These are phyloP conservation scores for Aspergillus sp. DNA, from an alignment of 2,329 filamentous ascomycete genomes.

Conservation along the genomic window DNA sequence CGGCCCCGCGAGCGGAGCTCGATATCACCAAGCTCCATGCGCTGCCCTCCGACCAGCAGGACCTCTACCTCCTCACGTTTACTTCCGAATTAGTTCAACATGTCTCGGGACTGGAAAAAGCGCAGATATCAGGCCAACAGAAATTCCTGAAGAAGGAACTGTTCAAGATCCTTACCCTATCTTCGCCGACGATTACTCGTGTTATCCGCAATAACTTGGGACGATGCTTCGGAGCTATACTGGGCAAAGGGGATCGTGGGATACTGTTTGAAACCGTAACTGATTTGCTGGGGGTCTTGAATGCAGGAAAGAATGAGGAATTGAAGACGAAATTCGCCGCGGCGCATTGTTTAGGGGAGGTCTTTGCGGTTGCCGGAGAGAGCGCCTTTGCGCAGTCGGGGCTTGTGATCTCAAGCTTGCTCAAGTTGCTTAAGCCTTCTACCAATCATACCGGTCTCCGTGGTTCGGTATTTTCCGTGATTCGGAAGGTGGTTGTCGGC, in stretches of 20 bases:
- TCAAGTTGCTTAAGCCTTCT: slow-evolving; percentile 74
- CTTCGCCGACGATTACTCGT: slow-evolving; percentile 73
- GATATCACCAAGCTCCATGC: slow-evolving; percentile 84
- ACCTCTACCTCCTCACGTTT: slow-evolving; percentile 86
- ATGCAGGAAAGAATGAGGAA: slow-evolving; percentile 72
- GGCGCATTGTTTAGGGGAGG: slow-evolving; percentile 75
- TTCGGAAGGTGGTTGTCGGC: slow-evolving; percentile 70
- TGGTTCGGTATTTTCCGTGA: slow-evolving; percentile 66
- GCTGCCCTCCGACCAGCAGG: slow-evolving; percentile 88
- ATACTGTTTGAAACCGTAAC: slow-evolving; percentile 92
- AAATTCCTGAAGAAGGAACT: slow-evolving; percentile 89
- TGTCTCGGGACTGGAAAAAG: slow-evolving; percentile 61
- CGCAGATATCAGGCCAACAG: slow-evolving; percentile 82
- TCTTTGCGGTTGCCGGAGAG: slow-evolving; percentile 88
- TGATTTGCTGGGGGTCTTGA: slow-evolving; percentile 68
- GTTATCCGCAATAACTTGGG: slow-evolving; percentile 87
- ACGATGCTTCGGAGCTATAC: slow-evolving; percentile 72
- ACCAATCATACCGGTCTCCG: slow-evolving; percentile 75
- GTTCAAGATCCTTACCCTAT: slow-evolving; percentile 81
- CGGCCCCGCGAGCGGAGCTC: slow-evolving; percentile 54
- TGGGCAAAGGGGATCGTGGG: slow-evolving; percentile 80
- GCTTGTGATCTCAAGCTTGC: slow-evolving; percentile 61
- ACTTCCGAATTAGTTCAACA: slow-evolving; percentile 75
- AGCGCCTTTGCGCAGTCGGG: slow-evolving; percentile 80
- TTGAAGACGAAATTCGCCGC: slow-evolving; percentile 78